phyloP scores from a whole-genome alignment of 129 eudicot species.

The Artemisia tridentata region DNA sequence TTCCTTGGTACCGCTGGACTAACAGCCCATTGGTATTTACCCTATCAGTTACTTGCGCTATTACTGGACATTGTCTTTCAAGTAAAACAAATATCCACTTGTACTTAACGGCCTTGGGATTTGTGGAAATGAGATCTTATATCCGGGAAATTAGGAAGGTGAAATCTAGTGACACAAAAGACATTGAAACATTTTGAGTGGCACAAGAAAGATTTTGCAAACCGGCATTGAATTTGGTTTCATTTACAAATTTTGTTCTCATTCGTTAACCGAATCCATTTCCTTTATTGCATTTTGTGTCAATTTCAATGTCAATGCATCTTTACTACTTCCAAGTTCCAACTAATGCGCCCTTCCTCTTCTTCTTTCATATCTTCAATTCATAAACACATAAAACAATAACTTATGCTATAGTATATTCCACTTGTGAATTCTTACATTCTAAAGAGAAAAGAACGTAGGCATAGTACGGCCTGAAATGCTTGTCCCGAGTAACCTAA shows the following conservation, averaged over 20 bases:
- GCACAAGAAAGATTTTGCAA: slow-evolving; percentile 4
- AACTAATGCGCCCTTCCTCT: neutral
- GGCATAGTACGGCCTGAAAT: too few relatives aligned
- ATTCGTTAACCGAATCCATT: slow-evolving; percentile 8
- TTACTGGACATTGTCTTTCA: too few relatives aligned
- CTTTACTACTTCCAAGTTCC: neutral
- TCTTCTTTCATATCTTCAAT: too few relatives aligned
- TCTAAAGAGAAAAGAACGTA: too few relatives aligned
- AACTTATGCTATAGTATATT: neutral
- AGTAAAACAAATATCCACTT: neutral
- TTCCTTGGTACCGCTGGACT: too few relatives aligned
- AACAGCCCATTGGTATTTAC: too few relatives aligned
- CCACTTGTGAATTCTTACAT: too few relatives aligned
- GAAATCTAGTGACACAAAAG: slow-evolving; percentile 6
- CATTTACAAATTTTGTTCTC: neutral
- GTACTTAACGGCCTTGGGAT: too few relatives aligned
- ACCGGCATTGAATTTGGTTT: slow-evolving; percentile 9
- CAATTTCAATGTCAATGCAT: neutral
- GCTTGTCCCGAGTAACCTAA: too few relatives aligned
- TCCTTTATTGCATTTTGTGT: neutral
- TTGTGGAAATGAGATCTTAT: neutral
- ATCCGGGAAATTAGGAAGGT: neutral
- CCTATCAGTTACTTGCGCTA: too few relatives aligned
- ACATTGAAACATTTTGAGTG: slow-evolving; percentile 2
- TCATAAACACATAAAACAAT: neutral